Evolutionary conservation across 495 filamentous ascomycete species (phyloP), one percentile per base, ranked within the genome.

Genomic region (Thermothielavioides terrestris): DNA sequence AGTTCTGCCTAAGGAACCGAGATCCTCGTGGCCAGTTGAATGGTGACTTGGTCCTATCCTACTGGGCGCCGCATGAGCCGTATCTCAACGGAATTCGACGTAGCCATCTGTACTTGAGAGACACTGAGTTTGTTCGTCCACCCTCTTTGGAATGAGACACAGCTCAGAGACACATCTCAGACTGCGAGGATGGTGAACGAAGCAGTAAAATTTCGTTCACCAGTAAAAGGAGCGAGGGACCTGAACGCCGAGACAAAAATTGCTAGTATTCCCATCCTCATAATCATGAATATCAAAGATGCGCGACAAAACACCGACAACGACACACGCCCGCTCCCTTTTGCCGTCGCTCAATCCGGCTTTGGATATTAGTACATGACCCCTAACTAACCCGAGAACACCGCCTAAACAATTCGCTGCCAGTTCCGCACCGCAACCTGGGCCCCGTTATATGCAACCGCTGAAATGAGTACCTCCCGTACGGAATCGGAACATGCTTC

Each of bases 261-360:
- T 11, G 10, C 9, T 21, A 32, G 26, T 50, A 27, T 42, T 35
- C 37, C 39, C 45, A 41, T 47, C 45, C 39, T 49, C 44, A 54
- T 54, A 40, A 48, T 42, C 43, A 47, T 27, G 21, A 54, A 54
- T 40, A 49, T 54, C 36, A 42, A 37, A 26, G 36, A 44, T 23
- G 40, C 18, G 28, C 26, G 21, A 44, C n/a, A 46, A 46, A 12
- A 38, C 12, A 45, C n/a, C n/a, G n/a, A 41, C n/a, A 51, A 51
- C 14, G 39, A 35, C 46, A 38, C 15, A 25, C 50, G 20, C 36
- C 27, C 46, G 36, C 18, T 41, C 36, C n/a, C 15, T 39, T 49
- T 49, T 49, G 4, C 46, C 46, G 41, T 15, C 46, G n/a, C 35
- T 25, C 35, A 21, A 34, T 26, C 36, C 22, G 12, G 27, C 46